phyloP scores from a whole-genome alignment of 441 rosid species.

The Aquilaria agallochum region DNA sequence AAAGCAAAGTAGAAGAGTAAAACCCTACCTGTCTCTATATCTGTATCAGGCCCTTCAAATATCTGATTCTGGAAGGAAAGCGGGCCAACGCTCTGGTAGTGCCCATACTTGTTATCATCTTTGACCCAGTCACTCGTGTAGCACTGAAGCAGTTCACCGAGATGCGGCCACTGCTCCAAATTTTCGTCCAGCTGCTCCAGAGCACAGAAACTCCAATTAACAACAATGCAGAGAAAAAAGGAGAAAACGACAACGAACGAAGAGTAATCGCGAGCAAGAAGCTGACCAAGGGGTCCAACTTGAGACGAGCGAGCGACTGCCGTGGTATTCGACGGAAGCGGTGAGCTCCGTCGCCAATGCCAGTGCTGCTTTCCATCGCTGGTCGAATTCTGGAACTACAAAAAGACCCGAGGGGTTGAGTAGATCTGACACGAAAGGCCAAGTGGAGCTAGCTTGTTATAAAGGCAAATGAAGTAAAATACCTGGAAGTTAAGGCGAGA shows the following conservation, averaged over 20 bases:
- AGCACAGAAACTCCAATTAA: neutral
- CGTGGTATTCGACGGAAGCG: conserved; percentile 84
- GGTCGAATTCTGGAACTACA: conserved; percentile 10
- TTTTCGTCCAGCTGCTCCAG: conserved; percentile 75
- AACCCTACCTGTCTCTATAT: conserved; percentile 82
- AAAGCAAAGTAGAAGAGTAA: neutral
- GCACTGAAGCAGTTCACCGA: conserved; percentile 83
- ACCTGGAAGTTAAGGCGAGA: conserved; percentile 5
- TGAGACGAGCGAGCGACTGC: conserved; percentile 62
- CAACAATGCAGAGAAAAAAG: neutral
- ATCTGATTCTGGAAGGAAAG: conserved; percentile 79
- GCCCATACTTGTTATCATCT: conserved; percentile 95
- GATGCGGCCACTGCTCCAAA: conserved; percentile 97
- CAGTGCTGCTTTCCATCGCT: conserved; percentile 28
- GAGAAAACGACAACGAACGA: neutral
- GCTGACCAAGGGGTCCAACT: conserved; percentile 78
- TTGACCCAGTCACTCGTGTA: conserved; percentile 91
- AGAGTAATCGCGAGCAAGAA: neutral
- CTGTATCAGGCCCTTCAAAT: conserved; percentile 97
- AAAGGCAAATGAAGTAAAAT: neutral
- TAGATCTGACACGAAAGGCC: conserved; percentile 15
- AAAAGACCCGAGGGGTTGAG: neutral
- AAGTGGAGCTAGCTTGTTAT: neutral
- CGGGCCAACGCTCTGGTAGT: conserved; percentile 59
- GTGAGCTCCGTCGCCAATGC: conserved; percentile 40